Conservation (phyloP, 768 basidiomycete species). For the Termitomyces sp. region DNA sequence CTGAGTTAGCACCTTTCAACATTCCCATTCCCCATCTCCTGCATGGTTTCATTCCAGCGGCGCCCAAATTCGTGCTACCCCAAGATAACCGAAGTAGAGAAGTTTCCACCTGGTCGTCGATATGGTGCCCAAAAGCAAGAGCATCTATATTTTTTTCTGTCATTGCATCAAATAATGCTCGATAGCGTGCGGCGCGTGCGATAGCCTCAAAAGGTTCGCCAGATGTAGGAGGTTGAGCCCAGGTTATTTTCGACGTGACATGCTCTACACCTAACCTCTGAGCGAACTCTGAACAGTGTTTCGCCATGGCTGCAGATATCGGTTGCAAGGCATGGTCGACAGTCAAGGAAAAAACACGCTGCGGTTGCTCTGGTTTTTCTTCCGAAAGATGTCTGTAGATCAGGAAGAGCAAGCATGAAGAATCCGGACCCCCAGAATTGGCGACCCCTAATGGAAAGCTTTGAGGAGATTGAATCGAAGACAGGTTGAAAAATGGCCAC, state of each 20-base stretch:
- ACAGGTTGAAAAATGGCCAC: background rate
- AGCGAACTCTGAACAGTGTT: constrained; percentile 41
- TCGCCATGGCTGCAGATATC: constrained; percentile 54
- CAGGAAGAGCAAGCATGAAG: constrained; percentile 73
- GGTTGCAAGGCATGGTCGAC: constrained; percentile 71
- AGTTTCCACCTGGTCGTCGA: constrained; percentile 84
- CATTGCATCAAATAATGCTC: constrained; percentile 39
- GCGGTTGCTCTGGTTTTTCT: constrained; percentile 12
- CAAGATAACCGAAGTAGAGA: constrained; percentile 63
- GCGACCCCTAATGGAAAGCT: constrained; percentile 54
- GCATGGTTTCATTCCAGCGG: constrained; percentile 62
- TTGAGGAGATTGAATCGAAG: background rate
- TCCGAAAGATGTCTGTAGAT: constrained; percentile 42
- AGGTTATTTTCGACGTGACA: constrained; percentile 45
- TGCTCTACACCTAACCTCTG: constrained; percentile 42
- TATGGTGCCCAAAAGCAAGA: constrained; percentile 73
- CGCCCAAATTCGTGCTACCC: constrained; percentile 54
- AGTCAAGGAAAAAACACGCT: constrained; percentile 51
- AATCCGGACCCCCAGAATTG: constrained; percentile 82
- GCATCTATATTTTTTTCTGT: constrained; percentile 27
- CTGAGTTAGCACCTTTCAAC: constrained; percentile 24
- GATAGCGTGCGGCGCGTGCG: constrained; percentile 60
- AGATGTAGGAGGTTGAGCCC: constrained; percentile 55
- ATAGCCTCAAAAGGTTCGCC: constrained; percentile 45
- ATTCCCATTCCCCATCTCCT: constrained; percentile 81